Percentiles rank a stretch among this genome's conserved stretches.
phyloP scores from a whole-genome alignment of 495 filamentous ascomycete genomes.

The Penicillium paradoxum region DNA sequence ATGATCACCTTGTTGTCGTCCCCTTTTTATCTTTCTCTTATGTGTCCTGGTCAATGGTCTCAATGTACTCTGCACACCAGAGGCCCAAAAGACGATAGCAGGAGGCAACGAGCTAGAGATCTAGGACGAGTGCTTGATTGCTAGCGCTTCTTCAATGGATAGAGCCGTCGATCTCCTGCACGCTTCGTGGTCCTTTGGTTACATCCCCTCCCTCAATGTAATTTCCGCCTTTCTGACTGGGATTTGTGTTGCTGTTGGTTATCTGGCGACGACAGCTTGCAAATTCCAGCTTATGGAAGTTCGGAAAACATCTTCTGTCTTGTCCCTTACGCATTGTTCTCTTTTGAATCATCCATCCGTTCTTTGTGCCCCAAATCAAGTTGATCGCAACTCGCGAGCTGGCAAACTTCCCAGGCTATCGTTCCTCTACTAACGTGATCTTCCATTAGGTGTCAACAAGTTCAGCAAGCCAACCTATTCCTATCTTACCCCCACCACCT shows the following conservation, averaged over 20 bases:
- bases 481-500: conserved; percentile 44
- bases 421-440: conserved; percentile 12
- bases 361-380: too few species aligned
- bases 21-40: neutral
- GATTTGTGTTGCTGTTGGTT: neutral
- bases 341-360: too few species aligned
- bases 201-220: neutral
- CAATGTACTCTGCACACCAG: neutral
- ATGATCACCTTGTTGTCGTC: neutral
- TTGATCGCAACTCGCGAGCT: neutral
- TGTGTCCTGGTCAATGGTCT: neutral
- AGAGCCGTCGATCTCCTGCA: neutral
- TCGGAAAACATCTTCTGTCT: too few species aligned
- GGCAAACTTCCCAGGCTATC: neutral
- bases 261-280: neutral
- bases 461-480: conserved; percentile 42
- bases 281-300: neutral
- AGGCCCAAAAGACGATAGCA: neutral
- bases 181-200: neutral
- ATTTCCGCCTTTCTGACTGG: neutral
- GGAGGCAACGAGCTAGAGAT: neutral
- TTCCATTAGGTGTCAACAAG: conserved; percentile 25
- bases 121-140: neutral
- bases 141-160: neutral
- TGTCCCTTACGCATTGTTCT: too few species aligned